Evolutionary conservation across 768 basidiomycete species (phyloP), one percentile per base, ranked within the genome.

Genomic region (Hemileccinum impolitum): DNA sequence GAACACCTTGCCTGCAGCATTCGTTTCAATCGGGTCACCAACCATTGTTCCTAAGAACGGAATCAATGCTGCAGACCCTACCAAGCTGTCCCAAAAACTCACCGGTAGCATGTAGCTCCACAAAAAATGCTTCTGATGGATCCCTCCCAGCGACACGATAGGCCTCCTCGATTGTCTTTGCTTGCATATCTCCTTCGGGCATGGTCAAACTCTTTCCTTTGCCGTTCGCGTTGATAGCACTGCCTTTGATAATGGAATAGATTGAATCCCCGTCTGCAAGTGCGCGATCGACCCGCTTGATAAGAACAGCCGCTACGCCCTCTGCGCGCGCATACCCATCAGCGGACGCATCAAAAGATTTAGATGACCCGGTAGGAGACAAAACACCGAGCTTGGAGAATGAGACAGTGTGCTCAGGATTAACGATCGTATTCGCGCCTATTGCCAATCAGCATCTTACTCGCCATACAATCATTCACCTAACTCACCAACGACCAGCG

Each of bases 21-120:
- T 79, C 10, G 72, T 73, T 54, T 80, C 78, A 1, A 70, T 73
- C 1, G 78, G 77, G 51, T 80, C 78, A 0, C 77, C 78, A 26
- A 61, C 67, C 32, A 72, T 69, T 3, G 78, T 78, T 31, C 60
- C 60, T 61, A 34, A 2, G 19, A 39, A 38, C 10, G 2, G 7
- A 6, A 40, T 61, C 42, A 58, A 19, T 32, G 39, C n/a, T 39
- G 15, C 11, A 0, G 7, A 17, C 15, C 28, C 14, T 26, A 13
- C 14, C 21, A 36, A 6, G 15, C 4, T 8, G n/a, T 6, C 11
- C 28, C 11, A 6, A 1, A 51, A 3, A 51, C 53, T 23, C 17
- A 63, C 64, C 77, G n/a, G 78, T 78, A 17, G 74, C 76, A 48
- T 80, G 79, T 11, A 75, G 51, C 54, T 79, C 78, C 0, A 79